These are phyloP conservation scores for Apium graveolens DNA, from an alignment of 129 eudicot species.

Conservation along the genomic window DNA sequence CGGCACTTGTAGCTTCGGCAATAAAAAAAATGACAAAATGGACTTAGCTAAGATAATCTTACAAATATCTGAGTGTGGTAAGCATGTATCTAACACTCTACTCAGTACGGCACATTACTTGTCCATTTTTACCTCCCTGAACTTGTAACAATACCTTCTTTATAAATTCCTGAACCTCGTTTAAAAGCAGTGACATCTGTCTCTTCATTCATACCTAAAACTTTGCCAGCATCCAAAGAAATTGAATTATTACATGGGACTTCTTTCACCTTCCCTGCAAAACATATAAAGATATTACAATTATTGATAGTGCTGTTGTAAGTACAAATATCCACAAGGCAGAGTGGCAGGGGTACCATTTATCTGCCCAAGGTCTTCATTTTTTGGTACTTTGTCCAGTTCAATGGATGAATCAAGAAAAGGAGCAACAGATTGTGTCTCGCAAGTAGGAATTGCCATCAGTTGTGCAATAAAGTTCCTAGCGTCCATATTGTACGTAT, in stretches of 20 bases:
- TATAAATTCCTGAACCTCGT: slow-evolving; percentile 31
- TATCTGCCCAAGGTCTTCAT: slow-evolving; percentile 22
- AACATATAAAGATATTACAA: slow-evolving; percentile 3
- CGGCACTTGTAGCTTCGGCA: slow-evolving; percentile 32
- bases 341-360: slow-evolving; percentile 24
- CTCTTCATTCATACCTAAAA: slow-evolving; percentile 15
- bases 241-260: slow-evolving; percentile 16
- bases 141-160: slow-evolving; percentile 34
- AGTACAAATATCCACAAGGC: neutral
- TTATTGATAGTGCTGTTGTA: neutral
- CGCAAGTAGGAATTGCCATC: slow-evolving; percentile 48
- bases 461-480: slow-evolving; percentile 62
- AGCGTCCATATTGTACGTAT: slow-evolving; percentile 82
- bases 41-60: slow-evolving; percentile 3
- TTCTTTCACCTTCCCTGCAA: slow-evolving; percentile 20
- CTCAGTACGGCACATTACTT: neutral
- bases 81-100: neutral
- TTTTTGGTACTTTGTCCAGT: slow-evolving; percentile 4
- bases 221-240: slow-evolving; percentile 19
- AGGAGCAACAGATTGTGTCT: slow-evolving; percentile 23
- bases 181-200: slow-evolving; percentile 22
- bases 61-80: neutral
- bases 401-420: slow-evolving; percentile 13
- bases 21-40: neutral
- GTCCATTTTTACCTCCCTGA: neutral